Evolutionary conservation across 2,329 filamentous ascomycete genomes (phyloP).

Genomic region (Penicillium sclerotiorum): DNA sequence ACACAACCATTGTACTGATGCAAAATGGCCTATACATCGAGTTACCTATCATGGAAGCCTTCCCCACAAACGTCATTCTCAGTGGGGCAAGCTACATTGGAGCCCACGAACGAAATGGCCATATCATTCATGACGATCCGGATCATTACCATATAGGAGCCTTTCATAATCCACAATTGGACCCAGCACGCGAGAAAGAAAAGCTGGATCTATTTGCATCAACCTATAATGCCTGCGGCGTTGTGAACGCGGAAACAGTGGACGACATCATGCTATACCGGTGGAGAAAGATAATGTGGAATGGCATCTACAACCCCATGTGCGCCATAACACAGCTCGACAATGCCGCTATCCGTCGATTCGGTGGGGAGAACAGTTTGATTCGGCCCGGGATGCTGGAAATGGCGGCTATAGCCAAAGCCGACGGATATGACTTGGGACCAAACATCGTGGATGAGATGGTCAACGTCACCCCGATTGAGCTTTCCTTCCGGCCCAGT

Average conservation of each 20-base stretch:
- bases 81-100: slow-evolving; percentile 58
- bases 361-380: slow-evolving; percentile 37
- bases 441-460: slow-evolving; percentile 13
- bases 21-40: slow-evolving; percentile 69
- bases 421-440: slow-evolving; percentile 17
- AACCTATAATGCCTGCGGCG: slow-evolving; percentile 54
- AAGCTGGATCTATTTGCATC: slow-evolving; percentile 46
- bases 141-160: slow-evolving; percentile 57
- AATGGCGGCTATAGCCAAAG: slow-evolving; percentile 22
- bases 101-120: slow-evolving; percentile 52
- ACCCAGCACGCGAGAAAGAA: neutral
- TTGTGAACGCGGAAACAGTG: slow-evolving; percentile 43
- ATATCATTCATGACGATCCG: slow-evolving; percentile 56
- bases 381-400: slow-evolving; percentile 56
- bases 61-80: slow-evolving; percentile 57
- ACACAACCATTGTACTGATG: slow-evolving; percentile 59
- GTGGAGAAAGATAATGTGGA: slow-evolving; percentile 51
- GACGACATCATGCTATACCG: slow-evolving; percentile 31
- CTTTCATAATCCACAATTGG: slow-evolving; percentile 42
- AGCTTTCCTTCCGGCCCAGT: slow-evolving; percentile 15
- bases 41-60: slow-evolving; percentile 52
- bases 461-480: slow-evolving; percentile 10
- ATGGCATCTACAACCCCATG: slow-evolving; percentile 57
- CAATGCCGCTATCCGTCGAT: slow-evolving; percentile 53
- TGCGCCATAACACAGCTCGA: slow-evolving; percentile 56